Evolutionary conservation across 805 yeast species (phyloP).

Genomic region (Nakazawaea wickerhamii): DNA sequence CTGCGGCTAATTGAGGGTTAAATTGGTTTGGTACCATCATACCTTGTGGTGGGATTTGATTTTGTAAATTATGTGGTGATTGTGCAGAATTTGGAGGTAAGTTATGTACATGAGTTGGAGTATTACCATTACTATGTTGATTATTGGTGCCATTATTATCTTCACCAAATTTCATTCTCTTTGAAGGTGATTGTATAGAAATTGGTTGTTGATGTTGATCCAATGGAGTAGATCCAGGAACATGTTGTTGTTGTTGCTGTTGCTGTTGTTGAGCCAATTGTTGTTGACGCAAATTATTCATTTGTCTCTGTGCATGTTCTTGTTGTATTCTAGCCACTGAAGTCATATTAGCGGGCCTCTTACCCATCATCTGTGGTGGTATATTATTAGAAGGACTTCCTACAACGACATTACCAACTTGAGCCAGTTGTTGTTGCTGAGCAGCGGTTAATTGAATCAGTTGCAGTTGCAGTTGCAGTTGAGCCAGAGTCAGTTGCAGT

Average conservation of each 20-base stretch:
- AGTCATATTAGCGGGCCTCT: conserved; percentile 16
- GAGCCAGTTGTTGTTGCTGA: conserved; percentile 19
- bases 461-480: conserved; percentile 23
- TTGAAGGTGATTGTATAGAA: conserved; percentile 18
- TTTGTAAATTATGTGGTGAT: conserved; percentile 7
- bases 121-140: conserved; percentile 16
- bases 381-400: conserved; percentile 10
- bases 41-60: conserved; percentile 21
- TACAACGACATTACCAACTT: conserved; percentile 9
- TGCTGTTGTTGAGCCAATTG: conserved; percentile 22
- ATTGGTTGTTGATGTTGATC: conserved; percentile 9
- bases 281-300: conserved; percentile 41
- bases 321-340: conserved; percentile 14
- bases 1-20: conserved; percentile 25
- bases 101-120: conserved; percentile 17
- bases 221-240: conserved; percentile 8
- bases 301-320: conserved; percentile 17
- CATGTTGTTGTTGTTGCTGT: conserved; percentile 14
- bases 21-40: conserved; percentile 25
- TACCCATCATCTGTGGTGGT: conserved; percentile 16
- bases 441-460: conserved; percentile 15
- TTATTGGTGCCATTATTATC: not conserved
- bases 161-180: conserved; percentile 20
- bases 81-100: conserved; percentile 9
- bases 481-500: conserved; percentile 18